These are phyloP conservation scores for Volvariella volvacea DNA, from an alignment of 1,284 basidiomycete species.

Conservation along the genomic window DNA sequence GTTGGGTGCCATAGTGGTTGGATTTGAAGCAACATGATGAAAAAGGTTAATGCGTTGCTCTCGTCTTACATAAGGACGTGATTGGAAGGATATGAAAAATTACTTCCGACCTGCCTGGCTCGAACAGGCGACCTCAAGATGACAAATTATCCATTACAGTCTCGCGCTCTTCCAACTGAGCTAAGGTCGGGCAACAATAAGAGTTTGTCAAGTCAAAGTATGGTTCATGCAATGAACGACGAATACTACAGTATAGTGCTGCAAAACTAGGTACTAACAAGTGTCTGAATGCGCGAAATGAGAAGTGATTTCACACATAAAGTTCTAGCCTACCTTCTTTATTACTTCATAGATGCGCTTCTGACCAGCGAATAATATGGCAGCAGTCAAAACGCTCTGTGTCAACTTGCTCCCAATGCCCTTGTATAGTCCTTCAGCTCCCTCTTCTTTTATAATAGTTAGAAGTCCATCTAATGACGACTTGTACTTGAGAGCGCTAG, in stretches of 20 bases:
- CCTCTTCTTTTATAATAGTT: slow-evolving; percentile 72
- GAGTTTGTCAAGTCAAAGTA: too few species aligned
- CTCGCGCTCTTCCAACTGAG: slow-evolving; percentile 42
- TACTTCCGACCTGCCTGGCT: slow-evolving; percentile 46
- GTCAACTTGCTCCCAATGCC: slow-evolving; percentile 81
- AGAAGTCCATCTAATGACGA: slow-evolving; percentile 67
- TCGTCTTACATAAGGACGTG: not conserved
- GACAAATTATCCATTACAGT: slow-evolving; percentile 27
- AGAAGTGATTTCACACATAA: too few species aligned
- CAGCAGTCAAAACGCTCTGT: slow-evolving; percentile 87
- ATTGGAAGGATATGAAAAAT: slow-evolving; percentile 7
- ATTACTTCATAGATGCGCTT: slow-evolving; percentile 67
- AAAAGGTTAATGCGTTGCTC: not conserved
- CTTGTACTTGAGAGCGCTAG: slow-evolving; percentile 56
- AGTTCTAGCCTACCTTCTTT: slow-evolving; percentile 40
- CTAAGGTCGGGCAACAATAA: slow-evolving; percentile 30
- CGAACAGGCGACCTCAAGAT: slow-evolving; percentile 55
- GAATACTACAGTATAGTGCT: too few species aligned
- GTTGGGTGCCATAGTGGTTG: slow-evolving; percentile 46
- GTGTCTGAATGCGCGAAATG: too few species aligned
- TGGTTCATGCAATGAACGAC: too few species aligned
- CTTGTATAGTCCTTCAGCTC: slow-evolving; percentile 76
- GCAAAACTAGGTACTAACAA: too few species aligned
- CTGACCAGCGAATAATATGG: slow-evolving; percentile 84
- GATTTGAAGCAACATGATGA: not conserved